Conservation (phyloP, 768 basidiomycete genomes). For the Kwoniella botswanensis region DNA sequence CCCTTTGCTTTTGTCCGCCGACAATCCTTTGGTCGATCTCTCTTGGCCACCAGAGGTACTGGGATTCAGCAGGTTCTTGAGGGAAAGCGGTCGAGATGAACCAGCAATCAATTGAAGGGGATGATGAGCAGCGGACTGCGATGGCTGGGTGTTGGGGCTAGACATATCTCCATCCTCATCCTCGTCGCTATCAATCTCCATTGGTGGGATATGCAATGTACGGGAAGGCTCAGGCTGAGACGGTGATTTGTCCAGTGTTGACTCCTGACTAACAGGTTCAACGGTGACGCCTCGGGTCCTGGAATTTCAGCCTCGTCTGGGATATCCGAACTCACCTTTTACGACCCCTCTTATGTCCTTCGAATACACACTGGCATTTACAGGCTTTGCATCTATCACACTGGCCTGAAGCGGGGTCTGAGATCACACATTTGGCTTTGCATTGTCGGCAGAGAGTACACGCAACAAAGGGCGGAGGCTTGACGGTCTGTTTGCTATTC, state of each 20-base stretch:
- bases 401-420: constrained; percentile 10
- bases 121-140: constrained; percentile 6
- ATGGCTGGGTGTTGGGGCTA: neutral
- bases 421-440: constrained; percentile 26
- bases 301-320: neutral
- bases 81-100: constrained; percentile 14
- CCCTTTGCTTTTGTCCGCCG: neutral
- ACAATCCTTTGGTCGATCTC: too few species aligned
- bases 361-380: constrained; percentile 20
- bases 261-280: too few species aligned
- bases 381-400: constrained; percentile 26
- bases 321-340: constrained; percentile 20
- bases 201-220: neutral
- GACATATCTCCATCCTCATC: constrained; percentile 12
- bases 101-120: constrained; percentile 24
- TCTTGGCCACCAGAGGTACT: neutral
- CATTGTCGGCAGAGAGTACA: constrained; percentile 27
- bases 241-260: too few species aligned
- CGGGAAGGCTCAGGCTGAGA: neutral
- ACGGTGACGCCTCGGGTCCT: neutral
- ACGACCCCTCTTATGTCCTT: constrained; percentile 24
- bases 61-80: constrained; percentile 20
- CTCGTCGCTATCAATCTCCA: neutral
- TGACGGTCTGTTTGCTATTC: neutral
- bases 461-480: constrained; percentile 25